A percentile compares a stretch with the other conserved stretches of the same genome.
Conservation (phyloP, 495 filamentous ascomycete genomes). For the Xylaria flabelliformis region DNA sequence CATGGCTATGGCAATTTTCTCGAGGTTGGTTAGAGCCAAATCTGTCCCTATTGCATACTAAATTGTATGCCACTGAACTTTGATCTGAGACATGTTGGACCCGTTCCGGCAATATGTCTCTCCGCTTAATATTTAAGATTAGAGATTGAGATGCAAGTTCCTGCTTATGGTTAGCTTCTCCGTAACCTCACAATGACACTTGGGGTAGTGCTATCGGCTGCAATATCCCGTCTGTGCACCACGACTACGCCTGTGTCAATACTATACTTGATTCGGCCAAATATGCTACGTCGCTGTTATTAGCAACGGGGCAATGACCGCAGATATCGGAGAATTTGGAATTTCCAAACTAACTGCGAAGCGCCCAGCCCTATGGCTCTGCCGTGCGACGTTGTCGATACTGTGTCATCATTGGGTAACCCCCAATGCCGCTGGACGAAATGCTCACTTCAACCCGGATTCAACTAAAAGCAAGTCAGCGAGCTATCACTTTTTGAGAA, state of each 20-base stretch:
- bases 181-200: background rate
- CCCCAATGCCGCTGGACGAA: background rate
- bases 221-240: background rate
- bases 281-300: background rate
- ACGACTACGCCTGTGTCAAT: background rate
- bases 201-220: slow-evolving; percentile 1
- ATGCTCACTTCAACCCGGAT: background rate
- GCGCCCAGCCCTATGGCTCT: slow-evolving; percentile 22
- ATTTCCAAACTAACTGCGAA: background rate
- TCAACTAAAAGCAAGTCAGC: background rate
- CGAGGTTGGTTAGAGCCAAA: background rate
- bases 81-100: background rate
- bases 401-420: slow-evolving; percentile 8
- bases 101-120: too few species aligned
- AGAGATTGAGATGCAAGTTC: background rate
- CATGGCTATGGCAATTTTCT: background rate
- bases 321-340: slow-evolving; percentile 4
- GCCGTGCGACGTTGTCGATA: background rate
- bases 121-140: background rate
- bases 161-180: background rate
- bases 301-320: background rate
- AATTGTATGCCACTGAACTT: background rate
- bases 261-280: background rate
- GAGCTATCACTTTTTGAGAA: background rate
- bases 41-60: too few species aligned